Evolutionary conservation across 805 yeast genomes (phyloP), one percentile per base, ranked within the genome.

Genomic region (Lachancea lanzarotensis): DNA sequence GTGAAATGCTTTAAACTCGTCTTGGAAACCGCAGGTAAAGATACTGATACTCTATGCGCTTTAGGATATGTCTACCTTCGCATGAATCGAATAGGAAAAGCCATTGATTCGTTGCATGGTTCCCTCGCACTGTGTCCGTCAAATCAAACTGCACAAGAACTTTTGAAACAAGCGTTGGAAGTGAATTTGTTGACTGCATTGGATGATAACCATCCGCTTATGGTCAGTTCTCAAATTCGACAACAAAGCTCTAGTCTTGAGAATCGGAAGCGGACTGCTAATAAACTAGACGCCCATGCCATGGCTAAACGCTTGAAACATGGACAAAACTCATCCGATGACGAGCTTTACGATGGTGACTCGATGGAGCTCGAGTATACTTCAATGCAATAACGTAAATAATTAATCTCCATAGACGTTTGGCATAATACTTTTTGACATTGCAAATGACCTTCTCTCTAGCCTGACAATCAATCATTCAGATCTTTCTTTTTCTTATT

Each of bases 131-230:
- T 90, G 2, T 66, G 79, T 9, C 90, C 95, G 1, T 75, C 79
- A 35, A 96, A 91, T 60, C 84, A 91, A 0, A 83, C 89, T 15
- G 93, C 97, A 0, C 70, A 79, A 10, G 97, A 91, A 56, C 65
- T 93, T 38, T 68, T 93, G 48, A 78, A 78, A 52, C 75, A 95
- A 50, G 96, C 98, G 3, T 66, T 84, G 40, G 89, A 82, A 48
- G 69, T 74, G 25, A 83, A 82, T 60, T 54, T 60, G 11, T 50
- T 57, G 1, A 46, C 57, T 35, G 45, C 54, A 10, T 33, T 61
- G 17, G 66, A 61, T 43, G 49, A 55, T 2, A 59, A 55, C 32
- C 66, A 63, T 49, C 67, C 66, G 3, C 49, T 62, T 9, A 42
- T 55, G 10, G 52, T 57, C 19, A 54, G 51, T 30, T 47, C 62